A percentile compares a stretch with the other conserved stretches of the same genome.
phyloP scores from a whole-genome alignment of 176 grass and related monocot genomes.

The Aechmea fasciata region DNA sequence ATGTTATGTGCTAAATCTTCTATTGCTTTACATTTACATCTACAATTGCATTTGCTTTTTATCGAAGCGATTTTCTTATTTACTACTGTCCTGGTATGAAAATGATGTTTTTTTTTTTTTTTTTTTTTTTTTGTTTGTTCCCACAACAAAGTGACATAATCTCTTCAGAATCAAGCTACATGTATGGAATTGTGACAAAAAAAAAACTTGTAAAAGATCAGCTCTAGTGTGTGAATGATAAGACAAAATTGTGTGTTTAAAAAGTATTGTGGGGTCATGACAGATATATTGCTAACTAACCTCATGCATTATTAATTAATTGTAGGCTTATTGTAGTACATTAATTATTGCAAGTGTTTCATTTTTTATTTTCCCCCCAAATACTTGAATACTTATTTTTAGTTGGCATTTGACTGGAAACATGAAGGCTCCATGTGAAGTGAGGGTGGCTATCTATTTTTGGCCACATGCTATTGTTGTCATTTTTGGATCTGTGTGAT shows the following conservation, averaged over 20 bases:
- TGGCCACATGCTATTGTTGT: neutral
- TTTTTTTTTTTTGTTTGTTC: no score
- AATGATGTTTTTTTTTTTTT: neutral
- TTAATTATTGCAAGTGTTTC: neutral
- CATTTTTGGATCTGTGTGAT: neutral
- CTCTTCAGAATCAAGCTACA: no score
- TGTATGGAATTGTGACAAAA: no score
- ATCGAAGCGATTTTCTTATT: neutral
- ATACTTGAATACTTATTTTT: neutral
- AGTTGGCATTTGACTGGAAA: neutral
- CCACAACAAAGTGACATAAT: no score
- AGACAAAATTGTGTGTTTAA: no score
- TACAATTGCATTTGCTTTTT: neutral
- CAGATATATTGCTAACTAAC: no score
- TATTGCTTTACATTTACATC: neutral
- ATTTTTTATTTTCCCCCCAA: no score
- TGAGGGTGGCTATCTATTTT: neutral
- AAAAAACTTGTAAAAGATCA: no score
- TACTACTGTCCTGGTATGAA: neutral
- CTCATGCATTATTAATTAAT: no score
- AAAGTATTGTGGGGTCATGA: no score
- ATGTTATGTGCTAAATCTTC: neutral
- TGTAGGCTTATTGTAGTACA: no score
- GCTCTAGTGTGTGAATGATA: no score
- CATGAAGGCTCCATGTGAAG: neutral